Evolutionary conservation across 306 rosid genomes (phyloP).

Genomic region (Fragaria nilgerrensis): DNA sequence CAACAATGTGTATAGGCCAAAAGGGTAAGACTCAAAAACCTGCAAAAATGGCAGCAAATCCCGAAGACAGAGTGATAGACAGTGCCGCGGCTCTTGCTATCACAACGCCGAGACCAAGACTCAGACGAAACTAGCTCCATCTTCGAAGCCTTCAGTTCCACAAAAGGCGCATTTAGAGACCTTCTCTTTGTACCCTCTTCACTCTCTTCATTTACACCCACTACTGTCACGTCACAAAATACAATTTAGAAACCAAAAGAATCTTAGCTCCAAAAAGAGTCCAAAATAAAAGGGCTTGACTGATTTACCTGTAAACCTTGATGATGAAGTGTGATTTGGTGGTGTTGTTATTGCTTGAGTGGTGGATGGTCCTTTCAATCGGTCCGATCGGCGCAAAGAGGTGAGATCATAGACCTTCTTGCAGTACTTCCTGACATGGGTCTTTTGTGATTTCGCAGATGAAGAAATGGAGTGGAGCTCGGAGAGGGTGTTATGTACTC

Average conservation of each 20-base stretch:
- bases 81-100: conserved; percentile 66
- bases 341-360: background rate
- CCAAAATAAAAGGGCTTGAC: background rate
- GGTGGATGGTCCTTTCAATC: conserved; percentile 31
- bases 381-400: conserved; percentile 56
- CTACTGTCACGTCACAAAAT: conserved; percentile 14
- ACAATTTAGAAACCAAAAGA: background rate
- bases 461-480: conserved; percentile 40
- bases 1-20: background rate
- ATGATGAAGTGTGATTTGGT: background rate
- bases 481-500: conserved; percentile 39
- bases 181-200: conserved; percentile 26
- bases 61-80: conserved; percentile 55
- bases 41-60: conserved; percentile 79
- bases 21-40: conserved; percentile 32
- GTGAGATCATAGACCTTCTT: conserved; percentile 25
- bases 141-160: conserved; percentile 23
- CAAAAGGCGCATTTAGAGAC: conserved; percentile 60
- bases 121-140: conserved; percentile 36
- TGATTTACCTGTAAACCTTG: conserved; percentile 21
- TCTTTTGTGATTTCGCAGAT: conserved; percentile 10
- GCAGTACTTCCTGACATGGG: background rate
- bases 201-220: conserved; percentile 21
- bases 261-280: background rate
- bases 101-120: conserved; percentile 47